These are phyloP conservation scores for Pouteria campechiana DNA, from an alignment of 179 eudicot genomes.

Conservation along the genomic window DNA sequence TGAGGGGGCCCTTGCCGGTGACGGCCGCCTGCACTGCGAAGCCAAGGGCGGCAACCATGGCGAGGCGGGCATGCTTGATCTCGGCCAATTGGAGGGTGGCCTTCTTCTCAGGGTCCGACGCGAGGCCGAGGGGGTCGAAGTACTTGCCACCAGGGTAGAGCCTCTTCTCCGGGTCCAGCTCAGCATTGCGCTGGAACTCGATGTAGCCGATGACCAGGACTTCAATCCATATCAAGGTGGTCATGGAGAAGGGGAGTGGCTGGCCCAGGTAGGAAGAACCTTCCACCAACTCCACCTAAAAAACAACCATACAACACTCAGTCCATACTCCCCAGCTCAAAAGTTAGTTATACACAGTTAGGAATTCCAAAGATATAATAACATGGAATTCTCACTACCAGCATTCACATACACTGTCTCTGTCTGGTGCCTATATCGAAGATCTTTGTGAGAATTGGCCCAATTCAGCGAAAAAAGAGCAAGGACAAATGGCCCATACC, in stretches of 20 bases:
- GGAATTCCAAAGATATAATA: no score
- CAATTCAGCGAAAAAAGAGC: not conserved
- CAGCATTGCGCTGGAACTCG: slow-evolving; percentile 84
- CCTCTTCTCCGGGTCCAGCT: slow-evolving; percentile 88
- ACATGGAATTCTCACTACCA: no score
- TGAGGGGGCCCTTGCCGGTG: slow-evolving; percentile 86
- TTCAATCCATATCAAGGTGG: slow-evolving; percentile 78
- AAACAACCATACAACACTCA: not conserved
- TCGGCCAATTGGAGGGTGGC: slow-evolving; percentile 73
- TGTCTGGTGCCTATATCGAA: not conserved
- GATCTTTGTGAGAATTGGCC: not conserved
- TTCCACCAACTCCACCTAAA: slow-evolving; percentile 77
- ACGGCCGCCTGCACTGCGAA: slow-evolving; percentile 89
- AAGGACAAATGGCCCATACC: no score
- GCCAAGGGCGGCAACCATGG: slow-evolving; percentile 83
- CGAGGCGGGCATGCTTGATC: slow-evolving; percentile 88
- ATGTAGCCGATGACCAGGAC: slow-evolving; percentile 78
- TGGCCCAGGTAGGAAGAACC: slow-evolving; percentile 88
- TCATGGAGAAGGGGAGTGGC: slow-evolving; percentile 79
- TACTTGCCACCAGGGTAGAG: slow-evolving; percentile 76
- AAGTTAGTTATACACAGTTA: no score
- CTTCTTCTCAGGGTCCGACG: slow-evolving; percentile 87
- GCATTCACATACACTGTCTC: no score
- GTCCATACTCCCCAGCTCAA: no score
- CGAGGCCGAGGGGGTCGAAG: slow-evolving; percentile 78